A percentile compares a stretch with the other conserved stretches of the same genome.
Conservation (phyloP, 345 rosid species). For the Microthlaspi erraticum region DNA sequence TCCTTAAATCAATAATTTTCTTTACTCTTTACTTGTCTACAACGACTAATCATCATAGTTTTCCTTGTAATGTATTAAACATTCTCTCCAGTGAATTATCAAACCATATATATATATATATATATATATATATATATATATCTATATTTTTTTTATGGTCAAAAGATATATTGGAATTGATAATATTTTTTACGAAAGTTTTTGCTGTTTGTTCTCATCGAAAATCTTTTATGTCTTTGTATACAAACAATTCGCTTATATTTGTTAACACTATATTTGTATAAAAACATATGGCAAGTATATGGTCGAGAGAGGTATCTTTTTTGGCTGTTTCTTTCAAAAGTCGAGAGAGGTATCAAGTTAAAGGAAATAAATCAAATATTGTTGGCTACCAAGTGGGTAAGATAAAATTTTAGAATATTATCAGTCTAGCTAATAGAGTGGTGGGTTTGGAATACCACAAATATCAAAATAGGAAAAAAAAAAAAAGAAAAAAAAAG, state of each 20-base stretch:
- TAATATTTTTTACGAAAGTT: background rate
- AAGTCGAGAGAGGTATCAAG: background rate
- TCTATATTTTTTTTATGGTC: background rate
- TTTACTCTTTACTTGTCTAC: background rate
- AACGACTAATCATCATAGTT: background rate
- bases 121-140: too few relatives aligned
- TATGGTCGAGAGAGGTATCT: background rate
- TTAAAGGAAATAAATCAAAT: slow-evolving; percentile 11
- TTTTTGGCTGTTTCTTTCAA: background rate
- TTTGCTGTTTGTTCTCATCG: background rate
- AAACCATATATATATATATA: too few relatives aligned
- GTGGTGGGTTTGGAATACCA: slow-evolving; percentile 34
- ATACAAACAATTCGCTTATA: background rate
- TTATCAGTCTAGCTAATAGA: slow-evolving; percentile 16
- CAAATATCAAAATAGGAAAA: background rate
- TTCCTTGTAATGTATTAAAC: background rate
- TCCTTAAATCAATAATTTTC: background rate
- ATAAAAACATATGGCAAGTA: background rate
- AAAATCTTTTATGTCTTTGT: background rate
- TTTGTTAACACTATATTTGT: background rate
- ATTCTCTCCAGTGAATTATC: background rate
- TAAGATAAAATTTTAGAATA: slow-evolving; percentile 33
- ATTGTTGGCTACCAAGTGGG: slow-evolving; percentile 31
- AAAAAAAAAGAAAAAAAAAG: background rate
- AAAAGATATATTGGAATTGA: background rate